Percentiles rank a stretch among this genome's conserved stretches.
phyloP scores from a whole-genome alignment of 2,329 filamentous ascomycete genomes.

The Thielaviopsis cerberus region DNA sequence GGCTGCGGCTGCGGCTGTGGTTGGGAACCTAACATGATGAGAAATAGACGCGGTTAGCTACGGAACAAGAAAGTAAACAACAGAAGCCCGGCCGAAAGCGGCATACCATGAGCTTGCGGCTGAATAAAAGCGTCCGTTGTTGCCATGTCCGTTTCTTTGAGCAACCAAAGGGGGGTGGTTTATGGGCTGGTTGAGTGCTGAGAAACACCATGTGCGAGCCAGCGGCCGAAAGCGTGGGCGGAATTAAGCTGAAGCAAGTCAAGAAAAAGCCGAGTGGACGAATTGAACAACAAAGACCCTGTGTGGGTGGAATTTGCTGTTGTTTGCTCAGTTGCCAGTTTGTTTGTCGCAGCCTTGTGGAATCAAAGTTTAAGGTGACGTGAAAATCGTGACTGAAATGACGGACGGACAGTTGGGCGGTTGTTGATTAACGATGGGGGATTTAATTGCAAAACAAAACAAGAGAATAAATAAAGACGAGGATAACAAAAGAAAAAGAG shows the following conservation, averaged over 20 bases:
- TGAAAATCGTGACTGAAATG: background rate
- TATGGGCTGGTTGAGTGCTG: background rate
- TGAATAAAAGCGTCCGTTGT: constrained; percentile 13
- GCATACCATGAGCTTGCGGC: constrained; percentile 15
- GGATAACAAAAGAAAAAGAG: background rate
- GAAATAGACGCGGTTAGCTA: background rate
- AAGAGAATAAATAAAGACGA: background rate
- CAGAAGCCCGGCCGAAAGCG: background rate
- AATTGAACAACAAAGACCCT: too few relatives aligned
- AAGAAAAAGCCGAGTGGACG: too few relatives aligned
- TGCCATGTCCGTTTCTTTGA: constrained; percentile 13
- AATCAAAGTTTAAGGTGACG: background rate
- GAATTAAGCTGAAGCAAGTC: background rate
- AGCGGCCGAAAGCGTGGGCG: background rate
- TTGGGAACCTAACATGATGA: constrained; percentile 1
- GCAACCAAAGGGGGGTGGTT: background rate
- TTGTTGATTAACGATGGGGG: background rate
- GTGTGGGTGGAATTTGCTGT: too few relatives aligned
- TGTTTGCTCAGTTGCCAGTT: background rate
- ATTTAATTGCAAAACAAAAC: background rate
- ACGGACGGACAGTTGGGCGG: background rate
- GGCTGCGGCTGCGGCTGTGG: constrained; percentile 1
- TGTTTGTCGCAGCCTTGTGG: background rate
- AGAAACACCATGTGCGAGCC: background rate
- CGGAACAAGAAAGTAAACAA: background rate